Evolutionary conservation across 169 alveolate genomes (phyloP), one percentile per base, ranked within the genome.

Genomic region (Theileria annulata): DNA sequence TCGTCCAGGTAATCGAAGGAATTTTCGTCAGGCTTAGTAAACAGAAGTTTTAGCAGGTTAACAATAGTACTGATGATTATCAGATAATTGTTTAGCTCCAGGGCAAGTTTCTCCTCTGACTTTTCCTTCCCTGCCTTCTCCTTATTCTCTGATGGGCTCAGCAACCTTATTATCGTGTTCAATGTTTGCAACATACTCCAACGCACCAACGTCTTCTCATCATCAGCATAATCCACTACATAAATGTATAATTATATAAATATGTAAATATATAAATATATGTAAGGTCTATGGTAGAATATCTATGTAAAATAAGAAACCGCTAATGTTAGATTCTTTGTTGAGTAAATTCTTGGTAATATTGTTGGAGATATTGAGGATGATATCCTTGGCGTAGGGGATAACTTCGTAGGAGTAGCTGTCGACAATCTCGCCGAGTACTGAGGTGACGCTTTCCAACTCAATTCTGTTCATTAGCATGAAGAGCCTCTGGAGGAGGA

Each of bases 101-200:
- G 51, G 48, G 28, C 25, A 3, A 54, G 63, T 21, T 54, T 54
- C 63, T 54, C 63, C 63, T 54, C 63, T 6, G 63, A 3, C 8
- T 17, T 17, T 12, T 6, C 63, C 63, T 54, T 54, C 63, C 30
- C 30, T 21, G 63, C 15, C 63, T 54, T 17, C 51, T 63, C 51
- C 63, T 49, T 69, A 23, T 49, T 49, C 47, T 8, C 25, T 5
- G 77, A 60, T 3, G 31, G 47, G 21, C 28, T 69, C 31, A 69
- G 13, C 27, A 69, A 19, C 12, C 77, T 27, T 25, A 80, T 71
- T 37, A 80, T 63, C 0, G 82, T 70, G 51, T 76, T 80, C 51
- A 82, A 58, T 21, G 88, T 82, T 71, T 82, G 88, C 19, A 82
- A n/a, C 88, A 82, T 82, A 19, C 78, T 71, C 88, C 88, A 82